These are phyloP conservation scores for Cordyceps pruinosa DNA, from an alignment of 2,329 filamentous ascomycete species.

Conservation along the genomic window DNA sequence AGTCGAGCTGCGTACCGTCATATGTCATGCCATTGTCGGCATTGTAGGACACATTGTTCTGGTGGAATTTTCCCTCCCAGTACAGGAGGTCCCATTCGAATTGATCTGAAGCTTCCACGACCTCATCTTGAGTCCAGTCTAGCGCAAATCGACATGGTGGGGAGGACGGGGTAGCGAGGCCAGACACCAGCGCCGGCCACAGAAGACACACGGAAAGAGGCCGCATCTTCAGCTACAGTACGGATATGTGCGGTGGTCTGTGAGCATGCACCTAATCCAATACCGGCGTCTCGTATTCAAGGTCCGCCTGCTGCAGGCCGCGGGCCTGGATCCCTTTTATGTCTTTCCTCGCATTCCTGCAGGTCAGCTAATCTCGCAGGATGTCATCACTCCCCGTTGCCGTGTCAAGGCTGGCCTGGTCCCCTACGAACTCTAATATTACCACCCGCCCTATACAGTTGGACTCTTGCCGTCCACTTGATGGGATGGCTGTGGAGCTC, in stretches of 20 bases:
- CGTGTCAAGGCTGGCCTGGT: neutral
- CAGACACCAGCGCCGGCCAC: neutral
- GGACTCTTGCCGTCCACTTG: neutral
- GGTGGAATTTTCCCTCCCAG: conserved; percentile 39
- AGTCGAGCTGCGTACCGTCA: conserved; percentile 33
- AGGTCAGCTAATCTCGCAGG: neutral
- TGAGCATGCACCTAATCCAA: neutral
- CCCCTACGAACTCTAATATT: neutral
- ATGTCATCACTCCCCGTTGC: neutral
- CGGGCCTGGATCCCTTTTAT: conserved; percentile 4
- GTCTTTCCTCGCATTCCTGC: neutral
- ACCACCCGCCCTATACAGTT: neutral
- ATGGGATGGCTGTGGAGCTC: conserved; percentile 7
- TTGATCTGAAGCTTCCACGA: conserved; percentile 22
- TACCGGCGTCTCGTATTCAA: neutral
- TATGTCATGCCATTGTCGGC: conserved; percentile 35
- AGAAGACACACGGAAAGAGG: neutral
- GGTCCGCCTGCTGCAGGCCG: neutral
- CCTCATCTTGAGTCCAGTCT: conserved; percentile 23
- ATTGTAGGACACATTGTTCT: conserved; percentile 35
- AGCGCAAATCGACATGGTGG: conserved; percentile 24
- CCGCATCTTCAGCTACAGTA: neutral
- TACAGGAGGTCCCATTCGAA: conserved; percentile 33
- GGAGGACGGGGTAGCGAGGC: neutral
- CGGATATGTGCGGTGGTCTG: neutral